Base-by-base conservation (phyloP, 1,139 yeast genomes). In the Magnusiomyces paraingens region DNA sequence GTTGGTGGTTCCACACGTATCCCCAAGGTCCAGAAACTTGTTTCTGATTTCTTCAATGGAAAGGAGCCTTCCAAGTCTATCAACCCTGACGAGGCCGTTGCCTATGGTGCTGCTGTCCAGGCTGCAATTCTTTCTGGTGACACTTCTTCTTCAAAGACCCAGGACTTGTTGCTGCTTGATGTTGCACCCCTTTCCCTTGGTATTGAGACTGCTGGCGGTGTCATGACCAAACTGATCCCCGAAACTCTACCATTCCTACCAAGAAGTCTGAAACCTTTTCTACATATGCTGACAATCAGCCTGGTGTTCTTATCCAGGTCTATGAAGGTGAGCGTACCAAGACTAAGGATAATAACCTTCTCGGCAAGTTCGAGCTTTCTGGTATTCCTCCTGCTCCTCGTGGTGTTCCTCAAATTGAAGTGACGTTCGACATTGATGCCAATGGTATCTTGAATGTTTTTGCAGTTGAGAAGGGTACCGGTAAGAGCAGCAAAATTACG, bases 1-100 rank as follows among this genome's bases (percentile, higher is more conserved):
- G 99, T 93, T 69, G 99, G 99, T 84, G 99, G 99, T 83, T 93
- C 99, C 66, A 93, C 99, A 76, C 91, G 98, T 86, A 91, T 93
- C 80, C 99, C 99, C 81, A 90, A 90, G 84, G 87, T 91, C 73
- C 98, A 93, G 82, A 89, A 91, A 79, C 83, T 93, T 72, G 89
- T 93, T 67, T 88, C 96, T 66, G 98, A 93, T 80, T 93, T 83
- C 91, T 93, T 93, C 78, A 93, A 91, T 74, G 98, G 99, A 77
- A 93, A 93, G 83, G 55, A 55, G 55, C 58, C 55, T 21, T 51
- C 54, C 47, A 55, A 52, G 52, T 51, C 56, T 40, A 53, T 56
- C 52, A 55, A 53, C 55, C 56, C 57, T 35, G 58, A 55, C 47
- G 58, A 55, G 82, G 96, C 96, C 72, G 96, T 88, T 76, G 96